phyloP scores from a whole-genome alignment of 352 stramenopile species.

The Phytophthora tentaculata region DNA sequence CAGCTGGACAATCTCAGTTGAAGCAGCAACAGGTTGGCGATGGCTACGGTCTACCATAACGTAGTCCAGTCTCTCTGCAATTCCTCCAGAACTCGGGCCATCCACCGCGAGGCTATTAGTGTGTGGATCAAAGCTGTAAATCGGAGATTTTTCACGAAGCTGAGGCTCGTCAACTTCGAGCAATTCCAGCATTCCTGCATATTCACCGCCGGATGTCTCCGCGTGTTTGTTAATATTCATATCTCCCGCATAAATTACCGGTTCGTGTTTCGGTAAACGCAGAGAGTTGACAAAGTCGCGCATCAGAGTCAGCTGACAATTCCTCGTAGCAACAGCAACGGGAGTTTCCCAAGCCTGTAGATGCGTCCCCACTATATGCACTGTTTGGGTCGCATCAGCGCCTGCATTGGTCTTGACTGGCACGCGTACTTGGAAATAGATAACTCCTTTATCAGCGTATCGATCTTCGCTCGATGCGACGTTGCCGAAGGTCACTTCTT shows the following conservation, averaged over 20 bases:
- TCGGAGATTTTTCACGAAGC: conserved; percentile 35
- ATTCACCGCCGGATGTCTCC: conserved; percentile 37
- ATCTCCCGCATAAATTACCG: conserved; percentile 63
- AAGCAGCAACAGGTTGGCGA: conserved; percentile 35
- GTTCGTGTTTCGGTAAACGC: conserved; percentile 49
- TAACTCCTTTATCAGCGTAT: conserved; percentile 67
- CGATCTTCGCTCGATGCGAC: conserved; percentile 61
- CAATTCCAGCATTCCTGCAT: conserved; percentile 53
- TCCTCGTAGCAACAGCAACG: conserved; percentile 44
- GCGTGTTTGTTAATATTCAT: conserved; percentile 67
- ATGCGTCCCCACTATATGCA: conserved; percentile 73
- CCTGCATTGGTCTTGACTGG: conserved; percentile 10
- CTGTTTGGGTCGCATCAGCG: conserved; percentile 28
- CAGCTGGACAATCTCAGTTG: conserved; percentile 53
- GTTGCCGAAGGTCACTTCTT: conserved; percentile 69
- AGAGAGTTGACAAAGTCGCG: conserved; percentile 58
- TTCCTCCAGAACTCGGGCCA: conserved; percentile 62
- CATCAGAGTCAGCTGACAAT: conserved; percentile 51
- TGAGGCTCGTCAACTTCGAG: conserved; percentile 46
- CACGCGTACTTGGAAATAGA: conserved; percentile 64
- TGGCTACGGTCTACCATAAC: conserved; percentile 49
- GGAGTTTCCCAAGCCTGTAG: conserved; percentile 72
- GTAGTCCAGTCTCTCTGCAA: conserved; percentile 71
- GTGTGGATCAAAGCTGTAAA: conserved; percentile 69
- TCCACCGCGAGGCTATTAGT: conserved; percentile 66